phyloP scores from a whole-genome alignment of 2,329 filamentous ascomycete genomes.

The Pseudogymnoascus sp. region DNA sequence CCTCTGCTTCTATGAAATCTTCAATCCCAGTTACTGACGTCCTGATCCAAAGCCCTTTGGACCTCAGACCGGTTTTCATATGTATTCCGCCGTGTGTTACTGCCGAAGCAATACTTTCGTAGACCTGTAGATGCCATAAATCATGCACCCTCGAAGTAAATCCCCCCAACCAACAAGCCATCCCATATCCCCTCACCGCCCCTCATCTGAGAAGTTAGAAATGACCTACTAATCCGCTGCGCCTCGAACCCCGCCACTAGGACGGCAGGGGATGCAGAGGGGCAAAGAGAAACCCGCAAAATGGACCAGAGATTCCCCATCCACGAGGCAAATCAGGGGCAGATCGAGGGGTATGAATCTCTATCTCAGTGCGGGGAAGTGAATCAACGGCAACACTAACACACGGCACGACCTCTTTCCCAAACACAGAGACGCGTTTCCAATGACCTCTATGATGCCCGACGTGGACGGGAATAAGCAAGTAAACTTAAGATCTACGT shows the following conservation, averaged over 20 bases:
- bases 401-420: not conserved
- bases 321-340: not conserved
- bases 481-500: not conserved
- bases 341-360: not conserved
- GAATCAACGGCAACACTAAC: not conserved
- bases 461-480: constrained; percentile 1
- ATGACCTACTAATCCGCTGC: not conserved
- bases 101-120: not conserved
- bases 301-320: not conserved
- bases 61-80: not conserved
- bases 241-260: not conserved
- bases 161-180: not conserved
- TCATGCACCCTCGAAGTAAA: not conserved
- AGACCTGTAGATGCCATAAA: not conserved
- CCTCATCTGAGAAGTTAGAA: not conserved
- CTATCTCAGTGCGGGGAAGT: constrained; percentile 2
- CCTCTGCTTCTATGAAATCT: not conserved
- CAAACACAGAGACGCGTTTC: not conserved
- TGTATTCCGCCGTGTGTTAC: not conserved
- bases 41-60: not conserved
- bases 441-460: not conserved
- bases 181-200: not conserved
- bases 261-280: not conserved
- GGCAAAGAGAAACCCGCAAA: not conserved
- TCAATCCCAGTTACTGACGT: not conserved